phyloP scores from a whole-genome alignment of 208 protist genomes.

The Naegleria fowleri region DNA sequence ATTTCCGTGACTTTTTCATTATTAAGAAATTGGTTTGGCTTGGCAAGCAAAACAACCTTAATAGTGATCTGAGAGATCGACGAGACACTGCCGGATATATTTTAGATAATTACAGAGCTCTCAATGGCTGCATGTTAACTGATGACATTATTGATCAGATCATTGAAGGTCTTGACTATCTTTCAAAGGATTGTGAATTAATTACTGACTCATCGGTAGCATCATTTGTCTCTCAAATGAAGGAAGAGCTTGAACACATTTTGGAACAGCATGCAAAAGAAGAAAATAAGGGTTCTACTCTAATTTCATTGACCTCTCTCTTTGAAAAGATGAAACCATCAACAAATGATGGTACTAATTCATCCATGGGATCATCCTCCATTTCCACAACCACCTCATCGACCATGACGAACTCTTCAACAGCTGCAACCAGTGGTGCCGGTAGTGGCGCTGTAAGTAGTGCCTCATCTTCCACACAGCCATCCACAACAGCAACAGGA shows the following conservation, averaged over 20 bases:
- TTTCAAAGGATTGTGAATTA: neutral
- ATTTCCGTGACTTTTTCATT: neutral
- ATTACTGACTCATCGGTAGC: neutral
- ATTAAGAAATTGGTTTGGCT: slow-evolving; percentile 6
- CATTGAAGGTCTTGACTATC: neutral
- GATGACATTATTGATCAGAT: neutral
- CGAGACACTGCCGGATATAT: neutral
- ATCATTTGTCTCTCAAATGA: neutral
- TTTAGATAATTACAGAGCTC: slow-evolving; percentile 1
- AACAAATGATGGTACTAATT: slow-evolving; percentile 71
- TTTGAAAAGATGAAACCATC: slow-evolving; percentile 42
- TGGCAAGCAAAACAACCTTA: neutral
- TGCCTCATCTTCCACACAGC: too few species aligned
- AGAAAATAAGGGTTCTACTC: neutral
- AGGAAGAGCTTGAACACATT: neutral
- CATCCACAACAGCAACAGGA: neutral
- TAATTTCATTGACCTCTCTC: neutral
- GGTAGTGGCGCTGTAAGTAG: too few species aligned
- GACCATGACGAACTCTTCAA: neutral
- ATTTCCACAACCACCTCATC: neutral
- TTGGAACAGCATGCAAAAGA: neutral
- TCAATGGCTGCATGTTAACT: neutral
- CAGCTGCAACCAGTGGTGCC: neutral
- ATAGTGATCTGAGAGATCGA: neutral
- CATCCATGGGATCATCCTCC: slow-evolving; percentile 28